Conservation (phyloP, 2,329 filamentous ascomycete species). For the Scedosporium boydii region DNA sequence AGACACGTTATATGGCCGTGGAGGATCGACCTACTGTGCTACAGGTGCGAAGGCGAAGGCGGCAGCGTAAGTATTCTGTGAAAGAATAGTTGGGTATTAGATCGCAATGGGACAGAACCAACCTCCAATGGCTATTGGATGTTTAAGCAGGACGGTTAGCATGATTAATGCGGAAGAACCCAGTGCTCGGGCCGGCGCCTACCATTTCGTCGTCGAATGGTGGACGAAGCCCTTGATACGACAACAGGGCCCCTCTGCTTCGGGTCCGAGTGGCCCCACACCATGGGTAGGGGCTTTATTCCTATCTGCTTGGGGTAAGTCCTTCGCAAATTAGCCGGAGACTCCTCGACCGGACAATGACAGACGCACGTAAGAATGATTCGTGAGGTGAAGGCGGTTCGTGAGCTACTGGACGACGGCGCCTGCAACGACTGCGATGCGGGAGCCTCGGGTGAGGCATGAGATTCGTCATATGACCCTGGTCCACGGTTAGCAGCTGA, state of each 20-base stretch:
- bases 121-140: conserved; percentile 46
- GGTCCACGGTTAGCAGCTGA: neutral
- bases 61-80: conserved; percentile 7
- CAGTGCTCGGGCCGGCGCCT: conserved; percentile 20
- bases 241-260: conserved; percentile 75
- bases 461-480: neutral
- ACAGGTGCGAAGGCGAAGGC: neutral
- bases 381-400: conserved; percentile 29
- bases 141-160: conserved; percentile 5
- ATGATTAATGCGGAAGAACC: neutral
- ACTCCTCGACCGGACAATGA: too few relatives aligned
- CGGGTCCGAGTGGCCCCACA: conserved; percentile 77
- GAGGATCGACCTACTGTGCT: conserved; percentile 25
- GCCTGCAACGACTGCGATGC: conserved; percentile 14
- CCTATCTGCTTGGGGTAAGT: conserved; percentile 93
- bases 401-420: conserved; percentile 22
- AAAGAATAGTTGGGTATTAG: conserved; percentile 17
- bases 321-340: conserved; percentile 21
- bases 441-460: neutral
- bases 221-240: conserved; percentile 66
- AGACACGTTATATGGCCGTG: neutral
- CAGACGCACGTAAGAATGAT: conserved; percentile 10
- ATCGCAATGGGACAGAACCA: conserved; percentile 16
- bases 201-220: conserved; percentile 76
- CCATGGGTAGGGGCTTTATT: conserved; percentile 80